Conservation (phyloP, 2,329 filamentous ascomycete species). For the Exophiala viscosa region DNA sequence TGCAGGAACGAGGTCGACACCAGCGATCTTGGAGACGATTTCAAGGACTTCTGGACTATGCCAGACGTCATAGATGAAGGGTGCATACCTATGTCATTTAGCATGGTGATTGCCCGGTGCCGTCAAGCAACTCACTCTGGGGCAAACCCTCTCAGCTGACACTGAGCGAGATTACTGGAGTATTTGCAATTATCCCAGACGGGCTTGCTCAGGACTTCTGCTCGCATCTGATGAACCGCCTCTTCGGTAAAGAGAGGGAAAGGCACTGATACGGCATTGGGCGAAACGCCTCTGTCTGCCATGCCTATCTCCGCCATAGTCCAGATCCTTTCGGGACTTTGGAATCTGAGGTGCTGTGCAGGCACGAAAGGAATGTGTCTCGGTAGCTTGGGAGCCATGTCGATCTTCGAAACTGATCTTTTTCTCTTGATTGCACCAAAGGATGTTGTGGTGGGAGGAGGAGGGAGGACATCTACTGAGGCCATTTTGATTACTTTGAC, state of each 20-base stretch:
- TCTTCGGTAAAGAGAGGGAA: slow-evolving; percentile 61
- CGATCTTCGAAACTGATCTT: slow-evolving; percentile 6
- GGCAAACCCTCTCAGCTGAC: slow-evolving; percentile 52
- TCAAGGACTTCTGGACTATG: slow-evolving; percentile 51
- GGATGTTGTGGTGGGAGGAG: not conserved
- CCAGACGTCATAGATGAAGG: slow-evolving; percentile 60
- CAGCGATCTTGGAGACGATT: slow-evolving; percentile 55
- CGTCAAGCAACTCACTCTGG: slow-evolving; percentile 46
- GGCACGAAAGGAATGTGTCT: slow-evolving; percentile 46
- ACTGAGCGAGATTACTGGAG: slow-evolving; percentile 52
- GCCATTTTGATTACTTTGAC: slow-evolving; percentile 11
- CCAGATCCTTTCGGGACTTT: slow-evolving; percentile 47
- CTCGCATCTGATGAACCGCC: slow-evolving; percentile 57
- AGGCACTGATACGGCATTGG: slow-evolving; percentile 58
- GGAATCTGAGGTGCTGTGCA: slow-evolving; percentile 51
- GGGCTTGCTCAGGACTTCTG: slow-evolving; percentile 54
- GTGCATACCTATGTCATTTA: slow-evolving; percentile 48
- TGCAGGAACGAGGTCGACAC: slow-evolving; percentile 55
- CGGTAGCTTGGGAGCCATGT: slow-evolving; percentile 26
- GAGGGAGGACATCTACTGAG: slow-evolving; percentile 18
- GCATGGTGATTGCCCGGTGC: slow-evolving; percentile 15
- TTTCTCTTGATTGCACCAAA: slow-evolving; percentile 14
- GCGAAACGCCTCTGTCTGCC: slow-evolving; percentile 55
- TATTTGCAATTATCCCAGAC: slow-evolving; percentile 56
- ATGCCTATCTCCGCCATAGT: slow-evolving; percentile 62